A percentile compares a stretch with the other conserved stretches of the same genome.
phyloP scores from a whole-genome alignment of 2,329 filamentous ascomycete genomes.

The Monilinia laxa region DNA sequence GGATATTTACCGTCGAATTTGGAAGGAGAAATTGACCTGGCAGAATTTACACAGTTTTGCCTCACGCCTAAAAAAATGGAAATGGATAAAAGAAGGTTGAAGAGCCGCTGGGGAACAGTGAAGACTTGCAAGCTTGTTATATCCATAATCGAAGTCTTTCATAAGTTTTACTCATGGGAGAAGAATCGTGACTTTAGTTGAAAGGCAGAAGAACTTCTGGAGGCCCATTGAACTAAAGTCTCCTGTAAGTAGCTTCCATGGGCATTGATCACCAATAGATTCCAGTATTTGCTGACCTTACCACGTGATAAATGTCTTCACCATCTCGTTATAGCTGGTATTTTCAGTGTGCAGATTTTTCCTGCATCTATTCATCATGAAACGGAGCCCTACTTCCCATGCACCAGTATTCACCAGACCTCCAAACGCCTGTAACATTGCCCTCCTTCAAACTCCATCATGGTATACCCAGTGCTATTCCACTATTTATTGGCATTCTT shows the following conservation, averaged over 20 bases:
- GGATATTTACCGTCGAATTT: not conserved
- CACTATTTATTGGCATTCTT: slow-evolving; percentile 10
- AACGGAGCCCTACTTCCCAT: slow-evolving; percentile 1
- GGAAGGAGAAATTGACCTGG: not conserved
- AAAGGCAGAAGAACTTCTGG: not conserved
- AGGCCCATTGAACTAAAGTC: not conserved
- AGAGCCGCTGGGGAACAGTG: not conserved
- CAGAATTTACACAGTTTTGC: not conserved
- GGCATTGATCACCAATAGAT: not conserved
- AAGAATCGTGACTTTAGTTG: not conserved
- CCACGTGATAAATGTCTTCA: not conserved
- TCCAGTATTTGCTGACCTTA: not conserved
- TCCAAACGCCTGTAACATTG: slow-evolving; percentile 5
- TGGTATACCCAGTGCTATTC: not conserved
- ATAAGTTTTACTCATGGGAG: no score
- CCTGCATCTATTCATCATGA: not conserved
- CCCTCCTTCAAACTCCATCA: slow-evolving; percentile 9
- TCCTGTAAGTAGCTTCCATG: not conserved
- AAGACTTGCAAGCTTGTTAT: not conserved
- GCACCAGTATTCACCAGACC: not conserved
- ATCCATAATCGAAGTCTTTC: not conserved
- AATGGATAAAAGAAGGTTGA: not conserved
- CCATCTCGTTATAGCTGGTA: not conserved
- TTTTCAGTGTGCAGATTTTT: not conserved
- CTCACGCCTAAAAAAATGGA: not conserved